phyloP scores from a whole-genome alignment of 768 basidiomycete species.

The Trametes cinnabarina region DNA sequence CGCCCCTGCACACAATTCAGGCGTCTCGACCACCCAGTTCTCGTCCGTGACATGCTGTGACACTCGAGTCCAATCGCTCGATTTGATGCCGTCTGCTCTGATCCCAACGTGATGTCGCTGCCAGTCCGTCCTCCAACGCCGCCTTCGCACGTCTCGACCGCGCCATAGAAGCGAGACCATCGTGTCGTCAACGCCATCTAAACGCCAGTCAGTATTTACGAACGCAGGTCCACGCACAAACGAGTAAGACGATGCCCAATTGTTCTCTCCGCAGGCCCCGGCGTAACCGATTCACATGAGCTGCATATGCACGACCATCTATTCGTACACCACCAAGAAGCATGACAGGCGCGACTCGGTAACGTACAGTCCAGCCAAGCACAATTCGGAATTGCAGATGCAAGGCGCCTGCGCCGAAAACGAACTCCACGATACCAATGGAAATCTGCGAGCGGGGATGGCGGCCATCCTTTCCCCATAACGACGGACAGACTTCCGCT shows the following conservation, averaged over 20 bases:
- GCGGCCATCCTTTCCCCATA: not conserved
- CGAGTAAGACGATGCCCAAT: not conserved
- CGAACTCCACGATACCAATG: not conserved
- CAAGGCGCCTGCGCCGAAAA: not conserved
- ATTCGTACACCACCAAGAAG: slow-evolving; percentile 2
- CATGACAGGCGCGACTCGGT: not conserved
- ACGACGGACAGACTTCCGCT: not conserved
- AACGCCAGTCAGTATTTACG: not conserved
- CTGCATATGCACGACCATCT: not conserved
- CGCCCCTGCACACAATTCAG: not conserved
- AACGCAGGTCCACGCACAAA: not conserved
- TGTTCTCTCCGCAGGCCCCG: not conserved
- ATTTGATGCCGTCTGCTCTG: slow-evolving; percentile 7
- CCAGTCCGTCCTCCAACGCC: not conserved
- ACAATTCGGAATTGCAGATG: not conserved
- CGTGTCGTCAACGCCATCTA: too few relatives aligned
- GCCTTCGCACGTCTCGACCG: not conserved
- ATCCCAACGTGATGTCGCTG: slow-evolving; percentile 12
- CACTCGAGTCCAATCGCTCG: slow-evolving; percentile 3
- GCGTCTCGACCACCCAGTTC: not conserved
- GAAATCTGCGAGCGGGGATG: not conserved
- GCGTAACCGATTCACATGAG: not conserved
- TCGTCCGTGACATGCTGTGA: slow-evolving; percentile 12
- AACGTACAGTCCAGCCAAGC: not conserved
- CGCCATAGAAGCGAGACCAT: not conserved